Evolutionary conservation across 352 stramenopile species (phyloP), one percentile per base, ranked within the genome.

Genomic region (Thraustochytrium striatum): DNA sequence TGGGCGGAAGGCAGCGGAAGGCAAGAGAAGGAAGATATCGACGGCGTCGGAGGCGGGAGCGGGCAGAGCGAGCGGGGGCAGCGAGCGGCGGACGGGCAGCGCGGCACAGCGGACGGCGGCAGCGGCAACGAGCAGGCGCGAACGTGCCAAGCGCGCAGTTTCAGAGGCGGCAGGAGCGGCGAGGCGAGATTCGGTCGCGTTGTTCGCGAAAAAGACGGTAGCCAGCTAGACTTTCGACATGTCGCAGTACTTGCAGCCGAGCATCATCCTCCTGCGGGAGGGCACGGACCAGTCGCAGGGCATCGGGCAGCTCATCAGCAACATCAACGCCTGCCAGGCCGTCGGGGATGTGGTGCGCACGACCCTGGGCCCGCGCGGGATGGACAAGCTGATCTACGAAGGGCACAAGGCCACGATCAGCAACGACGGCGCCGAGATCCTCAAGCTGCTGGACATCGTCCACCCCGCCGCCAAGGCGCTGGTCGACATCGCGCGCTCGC

Each of bases 371-470:
- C 96, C 95, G 33, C 91, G 95, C 35, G 96, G 96, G 78, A 99
- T 99, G 94, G 96, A 99, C 89, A 99, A 99, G 85, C 89, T 99
- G n/a, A 93, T 99, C 52, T 94, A 97, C 81, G 87, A 93, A 35
- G 89, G 89, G 68, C 55, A 55, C 30, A 69, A 91, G 85, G 93
- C 95, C 3, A 99, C 95, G 47, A 99, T 99, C 83, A 98, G 91
- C 81, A 99, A 99, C 85, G 96, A 99, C 81, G 96, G 96, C 47
- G 96, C 96, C 25, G 98, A 95, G 19, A 99, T 99, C 83, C 98
- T 99, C 95, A 96, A 95, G 83, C 83, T 95, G 59, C 84, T 99
- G 58, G 96, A 99, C 81, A 97, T 99, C 82, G 94, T 98, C 57
- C 96, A 99, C 89, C 95, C 96, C 32, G 96, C 96, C 19, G 95